Conservation (phyloP, 371 early-diverging fungal species). For the Capillidium rhysosporum region DNA sequence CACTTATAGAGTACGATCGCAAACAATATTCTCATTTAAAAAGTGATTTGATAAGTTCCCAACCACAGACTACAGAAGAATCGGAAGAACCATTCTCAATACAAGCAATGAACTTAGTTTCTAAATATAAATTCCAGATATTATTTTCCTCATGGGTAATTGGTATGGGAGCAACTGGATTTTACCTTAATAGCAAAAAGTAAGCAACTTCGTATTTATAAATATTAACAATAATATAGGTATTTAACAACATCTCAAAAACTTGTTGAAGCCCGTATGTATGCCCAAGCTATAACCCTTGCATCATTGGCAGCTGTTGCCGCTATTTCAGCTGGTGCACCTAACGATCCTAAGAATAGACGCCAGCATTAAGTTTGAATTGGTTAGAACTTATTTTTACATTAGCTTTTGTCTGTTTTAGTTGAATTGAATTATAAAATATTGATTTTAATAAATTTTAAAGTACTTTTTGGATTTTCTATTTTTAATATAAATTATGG, state of each 20-base stretch:
- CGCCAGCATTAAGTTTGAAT: too few relatives aligned
- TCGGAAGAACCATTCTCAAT: background rate
- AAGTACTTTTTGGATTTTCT: too few relatives aligned
- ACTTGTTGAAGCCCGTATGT: constrained; percentile 56
- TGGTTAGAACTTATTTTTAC: too few relatives aligned
- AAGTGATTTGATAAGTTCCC: background rate
- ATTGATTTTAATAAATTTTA: too few relatives aligned
- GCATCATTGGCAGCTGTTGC: constrained; percentile 9
- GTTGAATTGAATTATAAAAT: too few relatives aligned
- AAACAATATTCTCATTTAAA: background rate
- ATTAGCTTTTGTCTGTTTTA: too few relatives aligned
- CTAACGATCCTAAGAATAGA: too few relatives aligned
- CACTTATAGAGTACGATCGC: constrained; percentile 6
- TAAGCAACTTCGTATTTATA: background rate
- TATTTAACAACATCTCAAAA: constrained; percentile 41
- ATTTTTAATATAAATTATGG: too few relatives aligned
- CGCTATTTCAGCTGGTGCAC: constrained; percentile 4
- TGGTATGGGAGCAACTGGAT: constrained; percentile 35
- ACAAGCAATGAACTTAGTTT: background rate
- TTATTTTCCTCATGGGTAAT: constrained; percentile 29
- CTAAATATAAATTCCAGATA: constrained; percentile 7
- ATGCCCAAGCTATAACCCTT: constrained; percentile 12
- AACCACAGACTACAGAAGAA: background rate
- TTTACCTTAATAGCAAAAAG: constrained; percentile 14
- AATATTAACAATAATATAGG: constrained; percentile 15